Conservation (phyloP, 495 filamentous ascomycete species). For the Jackrogersella multiformis region DNA sequence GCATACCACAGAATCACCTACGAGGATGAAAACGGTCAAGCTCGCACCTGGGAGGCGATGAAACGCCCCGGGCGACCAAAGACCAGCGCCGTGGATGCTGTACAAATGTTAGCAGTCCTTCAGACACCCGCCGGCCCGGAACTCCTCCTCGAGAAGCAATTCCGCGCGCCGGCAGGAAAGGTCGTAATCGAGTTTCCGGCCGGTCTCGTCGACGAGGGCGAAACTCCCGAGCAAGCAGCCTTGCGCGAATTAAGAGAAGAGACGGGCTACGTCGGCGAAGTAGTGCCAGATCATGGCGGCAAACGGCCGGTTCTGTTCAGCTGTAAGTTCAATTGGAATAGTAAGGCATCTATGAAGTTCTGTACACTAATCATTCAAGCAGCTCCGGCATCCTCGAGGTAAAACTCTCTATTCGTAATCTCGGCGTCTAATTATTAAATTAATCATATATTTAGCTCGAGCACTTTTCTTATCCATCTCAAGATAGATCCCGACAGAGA, state of each 20-base stretch:
- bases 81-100: constrained; percentile 73
- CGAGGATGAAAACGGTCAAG: constrained; percentile 66
- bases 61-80: constrained; percentile 70
- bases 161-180: constrained; percentile 81
- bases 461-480: constrained; percentile 73
- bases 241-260: constrained; percentile 90
- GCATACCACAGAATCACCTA: constrained; percentile 65
- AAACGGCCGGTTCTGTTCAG: constrained; percentile 77
- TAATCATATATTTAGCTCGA: constrained; percentile 69
- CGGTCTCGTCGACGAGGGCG: constrained; percentile 83
- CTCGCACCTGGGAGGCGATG: constrained; percentile 75
- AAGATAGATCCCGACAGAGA: constrained; percentile 68
- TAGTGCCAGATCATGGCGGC: constrained; percentile 40
- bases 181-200: constrained; percentile 85
- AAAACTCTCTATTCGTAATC: background rate
- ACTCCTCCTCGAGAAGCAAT: constrained; percentile 46
- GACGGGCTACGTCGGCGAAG: constrained; percentile 82
- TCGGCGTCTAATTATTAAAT: constrained; percentile 22
- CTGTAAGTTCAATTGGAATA: constrained; percentile 55
- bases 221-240: constrained; percentile 80
- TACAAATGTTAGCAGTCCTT: constrained; percentile 79
- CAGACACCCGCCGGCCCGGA: constrained; percentile 52
- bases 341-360: background rate
- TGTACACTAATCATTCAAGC: background rate
- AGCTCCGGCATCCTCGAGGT: constrained; percentile 52